These are phyloP conservation scores for Hirschfeldia incana DNA, from an alignment of 345 rosid species.

Conservation along the genomic window DNA sequence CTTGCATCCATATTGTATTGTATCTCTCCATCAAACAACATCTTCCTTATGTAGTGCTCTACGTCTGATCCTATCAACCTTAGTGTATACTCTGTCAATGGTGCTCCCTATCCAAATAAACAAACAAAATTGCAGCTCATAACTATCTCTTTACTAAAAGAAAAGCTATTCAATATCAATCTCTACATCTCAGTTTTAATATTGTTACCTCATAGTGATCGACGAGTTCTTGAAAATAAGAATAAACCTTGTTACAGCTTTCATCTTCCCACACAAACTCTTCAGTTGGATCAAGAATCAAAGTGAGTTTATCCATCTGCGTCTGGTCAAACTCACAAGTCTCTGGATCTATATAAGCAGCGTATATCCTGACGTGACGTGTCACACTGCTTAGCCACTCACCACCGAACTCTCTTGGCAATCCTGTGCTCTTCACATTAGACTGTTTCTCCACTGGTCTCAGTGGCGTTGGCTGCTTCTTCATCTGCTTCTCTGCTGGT, in stretches of 20 bases:
- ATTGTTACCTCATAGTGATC: conserved; percentile 84
- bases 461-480: conserved; percentile 46
- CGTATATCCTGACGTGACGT: conserved; percentile 70
- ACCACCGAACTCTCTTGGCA: conserved; percentile 69
- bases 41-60: conserved; percentile 89
- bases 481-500: conserved; percentile 32
- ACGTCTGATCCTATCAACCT: conserved; percentile 86
- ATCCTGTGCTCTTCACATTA: conserved; percentile 75
- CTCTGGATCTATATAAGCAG: conserved; percentile 77
- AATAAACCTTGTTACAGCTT: conserved; percentile 63
- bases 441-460: conserved; percentile 84
- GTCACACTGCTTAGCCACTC: conserved; percentile 79
- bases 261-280: conserved; percentile 88
- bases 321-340: conserved; percentile 73
- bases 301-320: conserved; percentile 84
- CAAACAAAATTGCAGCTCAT: not conserved
- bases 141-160: not conserved
- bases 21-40: conserved; percentile 80
- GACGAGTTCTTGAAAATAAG: conserved; percentile 89
- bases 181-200: not conserved
- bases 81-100: conserved; percentile 85
- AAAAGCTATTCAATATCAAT: not conserved
- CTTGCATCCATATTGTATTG: conserved; percentile 84
- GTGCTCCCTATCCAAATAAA: conserved; percentile 66
- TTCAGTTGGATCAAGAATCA: conserved; percentile 78